These are phyloP conservation scores for Triticum aestivum DNA, from an alignment of 176 grass and related monocot genomes.

Conservation along the genomic window DNA sequence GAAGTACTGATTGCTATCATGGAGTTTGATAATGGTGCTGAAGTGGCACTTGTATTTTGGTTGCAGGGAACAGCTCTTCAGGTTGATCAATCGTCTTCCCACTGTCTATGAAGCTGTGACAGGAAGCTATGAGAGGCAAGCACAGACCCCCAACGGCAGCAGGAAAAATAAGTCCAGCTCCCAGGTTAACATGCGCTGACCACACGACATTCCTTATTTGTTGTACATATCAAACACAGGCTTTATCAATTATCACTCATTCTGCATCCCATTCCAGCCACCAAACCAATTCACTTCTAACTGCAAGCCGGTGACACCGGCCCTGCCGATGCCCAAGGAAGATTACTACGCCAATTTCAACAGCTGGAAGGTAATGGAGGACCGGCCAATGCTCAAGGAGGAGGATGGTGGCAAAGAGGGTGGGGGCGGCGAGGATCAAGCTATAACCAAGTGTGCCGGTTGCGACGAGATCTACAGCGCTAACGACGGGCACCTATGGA, in stretches of 20 bases:
- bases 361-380: not conserved
- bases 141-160: conserved; percentile 27
- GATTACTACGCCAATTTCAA: not conserved
- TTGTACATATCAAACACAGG: not conserved
- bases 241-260: not conserved
- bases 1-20: not conserved
- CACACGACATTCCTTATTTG: not conserved
- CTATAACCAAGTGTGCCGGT: conserved; percentile 32
- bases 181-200: conserved; percentile 38
- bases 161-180: conserved; percentile 46
- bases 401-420: conserved; percentile 2
- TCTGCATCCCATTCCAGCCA: conserved; percentile 12
- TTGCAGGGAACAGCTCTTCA: conserved; percentile 64
- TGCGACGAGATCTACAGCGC: conserved; percentile 33
- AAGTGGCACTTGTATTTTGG: not conserved
- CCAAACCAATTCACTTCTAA: conserved; percentile 22
- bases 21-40: conserved; percentile 4
- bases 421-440: conserved; percentile 35
- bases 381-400: not conserved
- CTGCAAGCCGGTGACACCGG: conserved; percentile 29
- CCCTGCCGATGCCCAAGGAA: not conserved
- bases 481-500: conserved; percentile 55
- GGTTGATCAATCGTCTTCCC: conserved; percentile 67
- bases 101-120: conserved; percentile 66
- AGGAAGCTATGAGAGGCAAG: conserved; percentile 37